Conservation (phyloP, 1,284 basidiomycete species). For the Microbotryum lychnidis-dioicae region DNA sequence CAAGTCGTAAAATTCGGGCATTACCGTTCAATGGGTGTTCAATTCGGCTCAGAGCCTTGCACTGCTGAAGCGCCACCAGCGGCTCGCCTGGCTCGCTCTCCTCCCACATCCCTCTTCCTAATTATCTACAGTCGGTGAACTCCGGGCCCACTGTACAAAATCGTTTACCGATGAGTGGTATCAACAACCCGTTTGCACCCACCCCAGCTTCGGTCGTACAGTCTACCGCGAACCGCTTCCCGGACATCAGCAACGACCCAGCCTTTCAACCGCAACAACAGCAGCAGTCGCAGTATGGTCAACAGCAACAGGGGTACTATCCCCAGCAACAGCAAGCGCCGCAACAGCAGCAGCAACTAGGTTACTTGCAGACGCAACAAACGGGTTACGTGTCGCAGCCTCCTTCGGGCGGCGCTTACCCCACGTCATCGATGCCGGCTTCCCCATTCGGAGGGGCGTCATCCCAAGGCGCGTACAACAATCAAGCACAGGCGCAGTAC, state of each 20-base stretch:
- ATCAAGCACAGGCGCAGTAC: neutral
- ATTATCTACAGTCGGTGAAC: too few species aligned
- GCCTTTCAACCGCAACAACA: slow-evolving; percentile 1
- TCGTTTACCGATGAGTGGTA: neutral
- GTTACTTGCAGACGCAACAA: slow-evolving; percentile 3
- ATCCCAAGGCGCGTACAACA: neutral
- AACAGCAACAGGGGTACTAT: neutral
- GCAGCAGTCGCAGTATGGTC: slow-evolving; percentile 6
- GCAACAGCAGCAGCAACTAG: neutral
- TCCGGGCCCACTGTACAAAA: too few species aligned
- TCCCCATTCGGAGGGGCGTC: neutral
- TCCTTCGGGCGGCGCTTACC: neutral
- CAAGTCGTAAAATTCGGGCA: too few species aligned
- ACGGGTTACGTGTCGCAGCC: slow-evolving; percentile 1
- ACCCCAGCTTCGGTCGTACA: slow-evolving; percentile 3
- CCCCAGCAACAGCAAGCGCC: neutral
- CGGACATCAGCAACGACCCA: slow-evolving; percentile 13
- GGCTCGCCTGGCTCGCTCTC: too few species aligned
- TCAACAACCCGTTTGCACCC: slow-evolving; percentile 23
- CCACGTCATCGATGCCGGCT: neutral
- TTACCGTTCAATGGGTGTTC: too few species aligned
- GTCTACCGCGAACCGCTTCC: slow-evolving; percentile 15
- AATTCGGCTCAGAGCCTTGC: too few species aligned
- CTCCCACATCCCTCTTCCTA: too few species aligned
- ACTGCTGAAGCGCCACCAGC: too few species aligned